Percentiles rank a stretch among this genome's conserved stretches.
Evolutionary conservation across 2,329 filamentous ascomycete species (phyloP).

Genomic region (Penicillium nordicum): DNA sequence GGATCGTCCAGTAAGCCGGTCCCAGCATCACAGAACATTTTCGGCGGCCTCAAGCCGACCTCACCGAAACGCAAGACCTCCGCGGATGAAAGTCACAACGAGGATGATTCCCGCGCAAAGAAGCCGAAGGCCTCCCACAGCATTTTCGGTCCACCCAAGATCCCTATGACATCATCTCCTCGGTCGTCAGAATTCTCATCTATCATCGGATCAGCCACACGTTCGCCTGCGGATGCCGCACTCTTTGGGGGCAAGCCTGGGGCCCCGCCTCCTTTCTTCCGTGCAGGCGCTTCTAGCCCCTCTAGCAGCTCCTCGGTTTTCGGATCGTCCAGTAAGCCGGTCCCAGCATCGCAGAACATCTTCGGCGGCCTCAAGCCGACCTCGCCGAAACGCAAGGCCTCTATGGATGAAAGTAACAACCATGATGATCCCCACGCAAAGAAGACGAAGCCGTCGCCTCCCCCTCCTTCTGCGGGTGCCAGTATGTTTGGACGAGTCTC

Average conservation of each 20-base stretch:
- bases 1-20: slow-evolving; percentile 26
- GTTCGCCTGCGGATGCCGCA: neutral
- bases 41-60: slow-evolving; percentile 31
- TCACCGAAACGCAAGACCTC: slow-evolving; percentile 18
- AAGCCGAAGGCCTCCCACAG: slow-evolving; percentile 15
- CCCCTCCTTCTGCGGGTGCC: slow-evolving; percentile 25
- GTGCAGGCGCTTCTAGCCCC: slow-evolving; percentile 9
- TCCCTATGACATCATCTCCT: neutral
- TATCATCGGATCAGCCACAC: neutral
- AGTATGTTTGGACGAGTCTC: slow-evolving; percentile 38
- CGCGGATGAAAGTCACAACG: slow-evolving; percentile 23
- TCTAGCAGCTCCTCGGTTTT: slow-evolving; percentile 27
- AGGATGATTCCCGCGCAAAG: slow-evolving; percentile 23
- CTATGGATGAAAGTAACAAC: slow-evolving; percentile 22
- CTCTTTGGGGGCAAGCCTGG: neutral
- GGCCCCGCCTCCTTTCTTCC: neutral
- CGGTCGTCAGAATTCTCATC: neutral
- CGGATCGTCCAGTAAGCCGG: slow-evolving; percentile 25
- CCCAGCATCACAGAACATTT: slow-evolving; percentile 35
- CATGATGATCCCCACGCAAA: slow-evolving; percentile 25
- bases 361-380: slow-evolving; percentile 34
- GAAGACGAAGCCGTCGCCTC: slow-evolving; percentile 13
- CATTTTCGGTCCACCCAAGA: neutral
- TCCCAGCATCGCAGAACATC: slow-evolving; percentile 30
- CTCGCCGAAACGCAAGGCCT: slow-evolving; percentile 16